Evolutionary conservation across 345 rosid species (phyloP), one percentile per base, ranked within the genome.

Genomic region (Pseudoturritis turrita): DNA sequence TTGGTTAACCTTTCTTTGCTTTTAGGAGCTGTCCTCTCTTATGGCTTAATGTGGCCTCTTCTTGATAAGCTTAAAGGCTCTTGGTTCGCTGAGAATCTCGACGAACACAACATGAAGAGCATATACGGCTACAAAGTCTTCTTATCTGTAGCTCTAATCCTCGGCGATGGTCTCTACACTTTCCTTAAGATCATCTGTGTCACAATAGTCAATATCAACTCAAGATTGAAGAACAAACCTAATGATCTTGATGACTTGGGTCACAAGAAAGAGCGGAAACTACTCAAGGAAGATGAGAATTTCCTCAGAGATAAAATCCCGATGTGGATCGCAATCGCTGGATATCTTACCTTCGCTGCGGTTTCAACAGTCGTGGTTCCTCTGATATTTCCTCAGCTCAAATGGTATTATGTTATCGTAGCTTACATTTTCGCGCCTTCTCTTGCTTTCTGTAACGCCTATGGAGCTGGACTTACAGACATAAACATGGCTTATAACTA

Each of bases 401-500:
- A 87, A 75, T 90, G 98, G 98, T 90, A 90, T 75, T 89, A 78
- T 41, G 87, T 90, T 22, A 66, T 94, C 6, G 73, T 84, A 9
- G 91, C 98, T 28, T 94, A 90, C 79, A 64, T 89, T 40, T 81
- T 94, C 9, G 97, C 92, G 43, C 98, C 97, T 17, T 87, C 95
- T 41, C 84, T 94, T 2, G 85, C 98, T 3, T 93, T 93, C 79
- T 93, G 98, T 84, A 90, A 90, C 49, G 97, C 97, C 3, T 93
- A 90, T 49, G 97, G 98, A 39, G 89, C 98, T 2, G 98, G 98
- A 12, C 95, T 94, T 11, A 94, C 98, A 0, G 98, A 94, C 74
- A 87, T 89, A 2, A 94, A 94, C 90, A 90, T 94, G 98, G 97
- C 96, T 37, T 90, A 90, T 65, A 94, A 94, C 76, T 94, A 94